phyloP scores from a whole-genome alignment of 2,329 filamentous ascomycete genomes.

The Elsinoe perseae region DNA sequence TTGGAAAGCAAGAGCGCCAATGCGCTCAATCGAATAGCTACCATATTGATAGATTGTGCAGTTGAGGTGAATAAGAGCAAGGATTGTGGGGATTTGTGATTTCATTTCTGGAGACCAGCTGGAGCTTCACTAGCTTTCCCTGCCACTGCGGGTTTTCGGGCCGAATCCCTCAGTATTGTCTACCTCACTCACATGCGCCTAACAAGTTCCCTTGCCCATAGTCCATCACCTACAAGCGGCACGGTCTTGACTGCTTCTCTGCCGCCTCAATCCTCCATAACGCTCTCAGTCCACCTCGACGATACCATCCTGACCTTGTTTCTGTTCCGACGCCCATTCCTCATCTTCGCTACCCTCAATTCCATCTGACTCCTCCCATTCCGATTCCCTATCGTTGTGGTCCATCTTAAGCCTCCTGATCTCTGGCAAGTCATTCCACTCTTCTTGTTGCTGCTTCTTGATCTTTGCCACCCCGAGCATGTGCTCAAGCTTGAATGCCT shows the following conservation, averaged over 20 bases:
- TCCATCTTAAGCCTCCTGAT: background rate
- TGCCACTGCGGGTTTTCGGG: background rate
- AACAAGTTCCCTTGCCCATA: too few species aligned
- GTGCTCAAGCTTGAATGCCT: background rate
- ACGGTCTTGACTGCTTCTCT: too few species aligned
- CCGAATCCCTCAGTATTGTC: too few species aligned
- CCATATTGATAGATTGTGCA: conserved; percentile 1
- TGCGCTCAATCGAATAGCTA: conserved; percentile 12
- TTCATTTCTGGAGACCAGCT: conserved; percentile 9
- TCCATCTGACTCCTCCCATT: background rate
- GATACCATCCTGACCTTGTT: background rate
- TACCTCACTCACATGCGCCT: too few species aligned
- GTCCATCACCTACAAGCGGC: background rate
- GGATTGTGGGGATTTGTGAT: background rate
- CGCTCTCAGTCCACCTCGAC: background rate
- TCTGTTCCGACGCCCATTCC: background rate
- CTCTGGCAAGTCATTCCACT: background rate
- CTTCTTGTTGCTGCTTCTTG: background rate
- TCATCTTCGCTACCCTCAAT: background rate
- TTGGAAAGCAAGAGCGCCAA: conserved; percentile 13
- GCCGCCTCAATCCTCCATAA: background rate
- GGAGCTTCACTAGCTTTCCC: conserved; percentile 6
- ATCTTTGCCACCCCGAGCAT: background rate
- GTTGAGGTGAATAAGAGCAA: background rate
- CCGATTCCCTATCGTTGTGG: background rate